Evolutionary conservation across 176 grass and related monocot species (phyloP).

Genomic region (Neostapfia colusana): DNA sequence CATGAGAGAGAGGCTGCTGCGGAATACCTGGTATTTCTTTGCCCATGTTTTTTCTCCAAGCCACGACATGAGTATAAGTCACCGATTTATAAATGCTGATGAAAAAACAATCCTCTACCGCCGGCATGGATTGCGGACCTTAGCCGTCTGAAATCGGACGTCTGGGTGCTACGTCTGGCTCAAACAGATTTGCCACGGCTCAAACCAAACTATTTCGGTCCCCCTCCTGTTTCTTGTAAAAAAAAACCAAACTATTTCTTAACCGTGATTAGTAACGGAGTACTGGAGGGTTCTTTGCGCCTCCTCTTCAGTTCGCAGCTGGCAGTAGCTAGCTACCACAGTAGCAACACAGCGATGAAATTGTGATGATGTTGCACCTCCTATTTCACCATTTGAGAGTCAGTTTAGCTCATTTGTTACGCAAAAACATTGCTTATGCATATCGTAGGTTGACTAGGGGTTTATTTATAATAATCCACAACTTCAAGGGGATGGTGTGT

Average conservation of each 20-base stretch:
- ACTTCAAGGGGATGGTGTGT: no score
- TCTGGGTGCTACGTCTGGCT: no score
- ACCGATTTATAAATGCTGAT: not conserved
- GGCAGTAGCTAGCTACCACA: not conserved
- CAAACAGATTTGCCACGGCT: no score
- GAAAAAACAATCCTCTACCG: not conserved
- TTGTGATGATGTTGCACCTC: not conserved
- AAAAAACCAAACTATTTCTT: not conserved
- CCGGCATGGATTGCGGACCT: no score
- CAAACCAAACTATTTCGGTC: no score
- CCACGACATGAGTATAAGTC: not conserved
- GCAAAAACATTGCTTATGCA: no score
- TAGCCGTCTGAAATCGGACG: no score
- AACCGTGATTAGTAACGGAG: not conserved
- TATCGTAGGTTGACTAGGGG: no score
- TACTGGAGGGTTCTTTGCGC: not conserved
- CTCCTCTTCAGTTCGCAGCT: conserved; percentile 8
- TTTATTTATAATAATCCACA: no score
- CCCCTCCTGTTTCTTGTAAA: no score
- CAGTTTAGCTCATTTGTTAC: no score
- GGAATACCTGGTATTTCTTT: not conserved
- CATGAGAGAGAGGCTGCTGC: conserved; percentile 15
- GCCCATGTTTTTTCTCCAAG: not conserved
- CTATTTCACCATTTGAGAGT: no score
- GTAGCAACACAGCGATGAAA: not conserved